These are phyloP conservation scores for Calonectria pseudoreteaudii DNA, from an alignment of 2,329 filamentous ascomycete genomes.

Conservation along the genomic window DNA sequence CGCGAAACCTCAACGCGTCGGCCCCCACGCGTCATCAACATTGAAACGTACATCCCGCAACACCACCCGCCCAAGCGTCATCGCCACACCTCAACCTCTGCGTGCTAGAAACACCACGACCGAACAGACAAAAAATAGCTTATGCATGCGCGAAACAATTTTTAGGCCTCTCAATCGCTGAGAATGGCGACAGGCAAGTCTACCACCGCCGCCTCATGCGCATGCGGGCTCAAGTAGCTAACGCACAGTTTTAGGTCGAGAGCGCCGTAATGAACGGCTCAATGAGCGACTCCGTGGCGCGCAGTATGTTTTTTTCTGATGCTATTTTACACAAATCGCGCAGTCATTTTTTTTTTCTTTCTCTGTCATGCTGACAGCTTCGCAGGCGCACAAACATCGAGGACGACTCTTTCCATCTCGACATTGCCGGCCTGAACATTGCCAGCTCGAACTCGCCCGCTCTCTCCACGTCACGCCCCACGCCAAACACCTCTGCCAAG, in stretches of 20 bases:
- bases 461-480: constrained; percentile 51
- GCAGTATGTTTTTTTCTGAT: constrained; percentile 58
- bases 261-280: constrained; percentile 71
- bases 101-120: not conserved
- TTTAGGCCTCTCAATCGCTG: not conserved
- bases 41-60: constrained; percentile 39
- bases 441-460: constrained; percentile 37
- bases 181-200: constrained; percentile 52
- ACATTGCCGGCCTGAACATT: constrained; percentile 57
- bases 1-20: constrained; percentile 41
- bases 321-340: rapidly evolving
- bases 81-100: constrained; percentile 1
- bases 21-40: constrained; percentile 37
- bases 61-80: constrained; percentile 19
- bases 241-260: constrained; percentile 43
- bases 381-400: constrained; percentile 66
- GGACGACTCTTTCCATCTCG: constrained; percentile 70
- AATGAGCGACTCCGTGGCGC: constrained; percentile 74
- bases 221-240: constrained; percentile 5
- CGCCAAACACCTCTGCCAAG: constrained; percentile 63
- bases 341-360: not conserved
- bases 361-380: constrained; percentile 7
- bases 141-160: constrained; percentile 21
- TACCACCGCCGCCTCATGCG: not conserved
- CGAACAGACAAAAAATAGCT: not conserved